A percentile compares a stretch with the other conserved stretches of the same genome.
phyloP scores from a whole-genome alignment of 225 moss, liverwort and hornwort genomes.

The Sphagnum tenellum region DNA sequence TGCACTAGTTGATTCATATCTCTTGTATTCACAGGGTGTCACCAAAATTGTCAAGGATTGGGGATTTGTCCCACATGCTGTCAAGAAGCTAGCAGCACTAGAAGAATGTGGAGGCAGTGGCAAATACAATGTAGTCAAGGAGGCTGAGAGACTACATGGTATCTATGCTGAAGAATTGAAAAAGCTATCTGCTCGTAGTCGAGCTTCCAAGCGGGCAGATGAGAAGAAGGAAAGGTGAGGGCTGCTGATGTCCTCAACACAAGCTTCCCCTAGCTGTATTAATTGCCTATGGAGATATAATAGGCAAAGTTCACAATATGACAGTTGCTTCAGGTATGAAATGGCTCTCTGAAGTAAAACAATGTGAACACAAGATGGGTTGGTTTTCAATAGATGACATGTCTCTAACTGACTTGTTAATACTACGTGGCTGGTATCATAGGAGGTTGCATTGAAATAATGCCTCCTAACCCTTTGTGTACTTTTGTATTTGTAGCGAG shows the following conservation, averaged over 20 bases:
- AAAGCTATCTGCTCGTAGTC: slow-evolving; percentile 24
- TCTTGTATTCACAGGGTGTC: slow-evolving; percentile 32
- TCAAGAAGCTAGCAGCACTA: slow-evolving; percentile 59
- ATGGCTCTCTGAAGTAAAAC: too few relatives aligned
- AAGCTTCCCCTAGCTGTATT: background rate
- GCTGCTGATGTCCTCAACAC: background rate
- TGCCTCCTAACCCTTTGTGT: slow-evolving; percentile 1
- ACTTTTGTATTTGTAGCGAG: background rate
- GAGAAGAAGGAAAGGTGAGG: slow-evolving; percentile 8
- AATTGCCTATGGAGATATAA: background rate
- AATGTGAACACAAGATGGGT: too few relatives aligned
- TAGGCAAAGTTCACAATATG: too few relatives aligned
- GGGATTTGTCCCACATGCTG: slow-evolving; percentile 65
- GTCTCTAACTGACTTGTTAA: too few relatives aligned
- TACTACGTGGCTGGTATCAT: too few relatives aligned
- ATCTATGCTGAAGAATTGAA: slow-evolving; percentile 60
- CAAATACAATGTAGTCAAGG: slow-evolving; percentile 35
- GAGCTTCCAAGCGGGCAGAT: background rate
- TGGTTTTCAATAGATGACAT: too few relatives aligned
- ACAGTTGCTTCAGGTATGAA: too few relatives aligned
- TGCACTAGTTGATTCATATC: too few relatives aligned
- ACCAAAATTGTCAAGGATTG: slow-evolving; percentile 57
- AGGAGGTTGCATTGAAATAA: too few relatives aligned
- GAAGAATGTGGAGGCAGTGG: slow-evolving; percentile 36
- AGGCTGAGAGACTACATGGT: slow-evolving; percentile 53